These are phyloP conservation scores for Phytopythium delawarense DNA, from an alignment of 352 stramenopile species.

Conservation along the genomic window DNA sequence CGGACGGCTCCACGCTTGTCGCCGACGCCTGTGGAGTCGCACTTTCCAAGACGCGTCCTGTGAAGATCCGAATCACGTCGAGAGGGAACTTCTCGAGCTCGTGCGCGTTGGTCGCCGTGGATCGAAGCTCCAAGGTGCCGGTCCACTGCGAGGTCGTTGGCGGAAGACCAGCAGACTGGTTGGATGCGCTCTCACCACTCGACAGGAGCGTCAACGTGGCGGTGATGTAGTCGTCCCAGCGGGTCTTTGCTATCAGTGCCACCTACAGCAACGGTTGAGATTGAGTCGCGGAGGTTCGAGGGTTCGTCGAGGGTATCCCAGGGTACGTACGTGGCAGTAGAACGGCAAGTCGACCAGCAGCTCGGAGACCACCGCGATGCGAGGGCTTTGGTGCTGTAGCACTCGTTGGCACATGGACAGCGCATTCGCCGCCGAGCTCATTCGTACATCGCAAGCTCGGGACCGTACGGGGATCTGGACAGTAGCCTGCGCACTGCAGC, in stretches of 20 bases:
- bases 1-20: not conserved
- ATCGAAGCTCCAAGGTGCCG: slow-evolving; percentile 51
- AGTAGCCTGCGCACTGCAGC: not conserved
- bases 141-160: slow-evolving; percentile 13
- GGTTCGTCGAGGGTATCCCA: not conserved
- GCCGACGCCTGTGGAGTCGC: not conserved
- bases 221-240: slow-evolving; percentile 50
- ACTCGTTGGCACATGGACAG: slow-evolving; percentile 38
- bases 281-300: not conserved
- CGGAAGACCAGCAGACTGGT: not conserved
- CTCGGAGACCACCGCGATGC: slow-evolving; percentile 33
- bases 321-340: slow-evolving; percentile 46
- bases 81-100: slow-evolving; percentile 42
- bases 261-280: slow-evolving; percentile 21
- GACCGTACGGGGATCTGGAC: not conserved
- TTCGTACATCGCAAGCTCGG: not conserved
- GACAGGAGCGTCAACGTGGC: slow-evolving; percentile 38
- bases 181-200: not conserved
- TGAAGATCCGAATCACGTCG: slow-evolving; percentile 36
- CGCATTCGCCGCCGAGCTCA: not conserved
- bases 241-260: slow-evolving; percentile 54
- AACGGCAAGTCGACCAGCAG: slow-evolving; percentile 54
- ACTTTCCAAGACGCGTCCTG: slow-evolving; percentile 10
- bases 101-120: slow-evolving; percentile 27
- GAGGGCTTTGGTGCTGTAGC: slow-evolving; percentile 22